Evolutionary conservation across 2,329 filamentous ascomycete species (phyloP).

Genomic region (Stagonosporopsis rhizophila): DNA sequence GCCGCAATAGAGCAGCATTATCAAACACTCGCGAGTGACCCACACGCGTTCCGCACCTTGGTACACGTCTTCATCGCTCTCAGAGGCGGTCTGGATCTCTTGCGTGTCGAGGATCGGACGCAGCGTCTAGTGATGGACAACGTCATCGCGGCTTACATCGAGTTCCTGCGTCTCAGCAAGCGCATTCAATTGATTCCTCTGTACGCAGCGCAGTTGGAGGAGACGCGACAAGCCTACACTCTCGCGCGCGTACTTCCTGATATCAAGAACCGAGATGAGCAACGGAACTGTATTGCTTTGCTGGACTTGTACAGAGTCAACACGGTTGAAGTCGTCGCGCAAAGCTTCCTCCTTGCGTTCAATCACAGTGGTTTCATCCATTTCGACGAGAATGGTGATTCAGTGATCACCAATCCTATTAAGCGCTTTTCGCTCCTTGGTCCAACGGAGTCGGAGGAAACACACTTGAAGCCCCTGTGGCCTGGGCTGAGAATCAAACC

Average conservation of each 20-base stretch:
- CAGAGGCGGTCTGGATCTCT: constrained; percentile 52
- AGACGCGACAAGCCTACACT: constrained; percentile 69
- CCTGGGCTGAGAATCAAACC: constrained; percentile 70
- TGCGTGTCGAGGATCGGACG: constrained; percentile 26
- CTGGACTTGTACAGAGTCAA: constrained; percentile 79
- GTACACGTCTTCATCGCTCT: constrained; percentile 70
- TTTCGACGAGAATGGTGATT: constrained; percentile 24
- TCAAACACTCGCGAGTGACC: constrained; percentile 48
- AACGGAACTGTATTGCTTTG: constrained; percentile 72
- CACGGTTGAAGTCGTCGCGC: constrained; percentile 73
- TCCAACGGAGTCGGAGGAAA: constrained; percentile 47
- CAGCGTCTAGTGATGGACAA: constrained; percentile 66
- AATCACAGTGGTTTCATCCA: constrained; percentile 37
- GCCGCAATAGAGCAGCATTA: constrained; percentile 36
- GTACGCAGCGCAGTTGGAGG: constrained; percentile 81
- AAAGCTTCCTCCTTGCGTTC: constrained; percentile 62
- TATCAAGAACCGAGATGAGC: constrained; percentile 69
- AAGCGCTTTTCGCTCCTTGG: constrained; percentile 58
- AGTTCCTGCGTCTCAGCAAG: constrained; percentile 74
- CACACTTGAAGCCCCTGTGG: constrained; percentile 52
- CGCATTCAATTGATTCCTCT: constrained; percentile 82
- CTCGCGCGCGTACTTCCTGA: constrained; percentile 80
- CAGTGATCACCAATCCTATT: constrained; percentile 38
- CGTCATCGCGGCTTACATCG: constrained; percentile 81
- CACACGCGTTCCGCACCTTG: constrained; percentile 54